Base-by-base conservation (phyloP, 1,139 yeast genomes). In the Debaryomyces fabryi region DNA sequence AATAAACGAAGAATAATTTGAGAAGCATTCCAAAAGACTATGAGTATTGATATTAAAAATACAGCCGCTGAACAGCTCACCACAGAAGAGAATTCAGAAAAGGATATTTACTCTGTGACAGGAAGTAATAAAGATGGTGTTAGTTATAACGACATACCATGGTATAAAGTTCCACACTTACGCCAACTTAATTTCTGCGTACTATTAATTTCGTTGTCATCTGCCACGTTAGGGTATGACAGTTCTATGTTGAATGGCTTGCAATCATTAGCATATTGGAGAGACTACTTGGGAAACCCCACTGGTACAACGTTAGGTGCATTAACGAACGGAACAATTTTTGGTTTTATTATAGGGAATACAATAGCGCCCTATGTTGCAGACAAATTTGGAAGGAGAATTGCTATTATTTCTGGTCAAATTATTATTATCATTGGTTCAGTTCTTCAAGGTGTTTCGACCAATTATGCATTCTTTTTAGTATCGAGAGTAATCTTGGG, bases 161-260 rank as follows among this genome's bases (percentile, higher is more conserved):
- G 25, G 25, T 23, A 23, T 23, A 23, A 23, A 23, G 25, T 23
- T 23, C 8, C 25, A 7, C 25, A 23, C 8, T 23, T 23, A 5
- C 25, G 25, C 8, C 9, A 23, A 2, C 25, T 23, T 9, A 23
- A 23, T 9, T 23, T 23, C 1, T 23, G 25, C 8, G 9, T 23
- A 4, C 2, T 23, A 23, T 23, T 23, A 9, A 23, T 23, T 5
- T 23, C 25, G 25, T 23, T 23, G 25, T 23, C 25, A 23, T 2
- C 25, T 1, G 8, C 25, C 8, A 23, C 25, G 9, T 23, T 23
- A 3, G 25, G 25, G 2, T 23, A 70, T 52, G 85, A 80, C 62
- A 79, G 81, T 42, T 72, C 79, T 4, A 64, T 79, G 66, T 62
- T 79, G 63, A 80, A 79, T 55, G 82, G 81, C 39, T 65, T 80